These are phyloP conservation scores for Zygosaccharomyces pseudobailii DNA, from an alignment of 1,139 yeast genomes.

Conservation along the genomic window DNA sequence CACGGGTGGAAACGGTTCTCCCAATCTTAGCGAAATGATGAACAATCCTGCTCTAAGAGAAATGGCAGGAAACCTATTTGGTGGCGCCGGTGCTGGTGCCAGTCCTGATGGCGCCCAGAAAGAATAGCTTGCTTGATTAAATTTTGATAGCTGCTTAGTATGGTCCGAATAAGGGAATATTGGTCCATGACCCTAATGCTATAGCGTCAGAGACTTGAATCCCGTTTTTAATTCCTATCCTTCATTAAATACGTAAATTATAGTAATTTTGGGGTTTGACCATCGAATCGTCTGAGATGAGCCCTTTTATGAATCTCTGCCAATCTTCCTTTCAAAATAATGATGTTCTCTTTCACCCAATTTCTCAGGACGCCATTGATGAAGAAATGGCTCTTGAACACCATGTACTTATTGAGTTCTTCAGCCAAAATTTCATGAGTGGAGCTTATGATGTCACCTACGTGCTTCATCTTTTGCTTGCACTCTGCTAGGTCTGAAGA, in stretches of 20 bases:
- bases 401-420: constrained; percentile 55
- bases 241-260: neutral
- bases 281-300: neutral
- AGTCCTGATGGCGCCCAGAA: constrained; percentile 5
- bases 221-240: neutral
- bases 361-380: constrained; percentile 30
- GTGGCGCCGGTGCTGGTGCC: constrained; percentile 34
- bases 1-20: constrained; percentile 55
- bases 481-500: constrained; percentile 27
- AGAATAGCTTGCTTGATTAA: neutral
- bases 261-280: neutral
- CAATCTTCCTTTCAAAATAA: constrained; percentile 37
- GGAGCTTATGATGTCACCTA: constrained; percentile 22
- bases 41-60: constrained; percentile 73
- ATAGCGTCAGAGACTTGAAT: no score
- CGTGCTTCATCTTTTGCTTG: constrained; percentile 11
- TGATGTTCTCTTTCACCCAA: constrained; percentile 28
- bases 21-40: constrained; percentile 66
- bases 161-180: neutral
- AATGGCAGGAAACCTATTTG: constrained; percentile 51
- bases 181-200: neutral
- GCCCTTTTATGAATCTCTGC: constrained; percentile 6
- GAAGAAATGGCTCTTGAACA: constrained; percentile 44
- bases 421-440: constrained; percentile 58
- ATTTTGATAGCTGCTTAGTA: neutral